Conservation (phyloP, 106 monocot species). For the Acorus gramineus region DNA sequence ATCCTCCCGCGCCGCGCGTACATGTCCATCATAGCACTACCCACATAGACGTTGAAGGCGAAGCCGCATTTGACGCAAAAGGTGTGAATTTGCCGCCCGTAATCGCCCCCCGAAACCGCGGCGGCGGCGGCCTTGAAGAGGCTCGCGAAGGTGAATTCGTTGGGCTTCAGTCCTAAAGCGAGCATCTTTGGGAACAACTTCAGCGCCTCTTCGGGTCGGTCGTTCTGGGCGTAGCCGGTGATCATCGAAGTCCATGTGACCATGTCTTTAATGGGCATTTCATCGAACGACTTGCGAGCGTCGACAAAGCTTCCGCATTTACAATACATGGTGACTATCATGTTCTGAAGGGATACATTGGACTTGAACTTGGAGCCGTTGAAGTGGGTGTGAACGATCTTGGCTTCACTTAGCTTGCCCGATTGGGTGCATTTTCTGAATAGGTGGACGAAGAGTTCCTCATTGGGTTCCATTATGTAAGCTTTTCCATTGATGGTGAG, state of each 20-base stretch:
- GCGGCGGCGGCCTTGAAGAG: slow-evolving; percentile 22
- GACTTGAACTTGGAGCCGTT: slow-evolving; percentile 4
- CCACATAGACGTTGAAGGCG: slow-evolving; percentile 16
- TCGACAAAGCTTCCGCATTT: slow-evolving; percentile 23
- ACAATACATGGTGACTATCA: slow-evolving; percentile 19
- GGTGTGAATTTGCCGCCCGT: slow-evolving; percentile 13
- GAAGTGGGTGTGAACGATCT: slow-evolving; percentile 8
- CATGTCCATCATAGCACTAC: slow-evolving; percentile 30
- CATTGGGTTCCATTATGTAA: slow-evolving; percentile 6
- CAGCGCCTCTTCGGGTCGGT: slow-evolving; percentile 10
- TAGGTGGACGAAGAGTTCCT: slow-evolving; percentile 7
- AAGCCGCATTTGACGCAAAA: slow-evolving; percentile 15
- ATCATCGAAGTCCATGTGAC: slow-evolving; percentile 19
- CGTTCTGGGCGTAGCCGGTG: slow-evolving; percentile 22
- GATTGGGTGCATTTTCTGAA: slow-evolving; percentile 15
- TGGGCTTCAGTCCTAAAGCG: slow-evolving; percentile 3
- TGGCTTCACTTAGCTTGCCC: slow-evolving; percentile 8
- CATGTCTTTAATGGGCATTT: slow-evolving; percentile 22
- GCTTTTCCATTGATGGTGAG: slow-evolving; percentile 9
- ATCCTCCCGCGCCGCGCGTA: slow-evolving; percentile 19
- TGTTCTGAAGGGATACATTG: slow-evolving; percentile 11
- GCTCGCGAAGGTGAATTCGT: slow-evolving; percentile 24
- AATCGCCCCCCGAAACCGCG: not conserved
- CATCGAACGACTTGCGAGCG: slow-evolving; percentile 19
- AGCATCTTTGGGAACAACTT: slow-evolving; percentile 19